Base-by-base conservation (phyloP, 495 filamentous ascomycete species). In the Bathelium albidoporum region DNA sequence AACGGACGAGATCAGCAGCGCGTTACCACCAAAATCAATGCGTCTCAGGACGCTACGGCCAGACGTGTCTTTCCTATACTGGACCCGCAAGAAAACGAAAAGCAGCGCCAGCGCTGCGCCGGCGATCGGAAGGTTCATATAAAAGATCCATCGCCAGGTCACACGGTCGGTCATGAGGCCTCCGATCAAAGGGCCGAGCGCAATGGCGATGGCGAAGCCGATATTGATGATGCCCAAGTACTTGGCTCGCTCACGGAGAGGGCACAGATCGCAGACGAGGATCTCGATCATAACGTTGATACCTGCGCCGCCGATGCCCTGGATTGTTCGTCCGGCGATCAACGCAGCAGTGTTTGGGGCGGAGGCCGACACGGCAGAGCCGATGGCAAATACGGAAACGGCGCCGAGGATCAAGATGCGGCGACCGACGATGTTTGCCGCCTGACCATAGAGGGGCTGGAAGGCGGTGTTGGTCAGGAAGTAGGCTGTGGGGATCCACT, bases 261-360 rank as follows among this genome's bases (percentile, higher is more conserved):
- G 75, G 0, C 78, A 74, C 5, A 79, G 64, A 63, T 79, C 78
- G 5, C 70, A 73, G n/a, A 77, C 59, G 41, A 79, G 67, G 9
- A 76, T 65, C 12, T 76, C 70, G 0, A 60, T 41, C 0, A 79
- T 66, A n/a, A 76, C 53, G 26, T 31, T 63, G 22, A 70, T 49
- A 20, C 68, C 65, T 2, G 20, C 68, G 1, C 44, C 63, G 0
- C 69, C 69, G 0, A 67, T 32, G 22, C 69, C 69, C 29, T 66
- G 62, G n/a, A 73, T 52, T 1, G 64, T 62, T 3, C 71, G 68
- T 10, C 63, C 71, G 16, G 59, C 59, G 29, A 73, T 70, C 0
- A 73, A 60, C 82, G 91, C 89, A 32, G 80, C 77, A 65, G 95
- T 85, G 59, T 79, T 86, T 39, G 34, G 34, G 34, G 34, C 44